Percentiles rank a stretch among this genome's conserved stretches.
These are phyloP conservation scores for Saccharomycopsis fodiens DNA, from an alignment of 805 yeast genomes.

Conservation along the genomic window DNA sequence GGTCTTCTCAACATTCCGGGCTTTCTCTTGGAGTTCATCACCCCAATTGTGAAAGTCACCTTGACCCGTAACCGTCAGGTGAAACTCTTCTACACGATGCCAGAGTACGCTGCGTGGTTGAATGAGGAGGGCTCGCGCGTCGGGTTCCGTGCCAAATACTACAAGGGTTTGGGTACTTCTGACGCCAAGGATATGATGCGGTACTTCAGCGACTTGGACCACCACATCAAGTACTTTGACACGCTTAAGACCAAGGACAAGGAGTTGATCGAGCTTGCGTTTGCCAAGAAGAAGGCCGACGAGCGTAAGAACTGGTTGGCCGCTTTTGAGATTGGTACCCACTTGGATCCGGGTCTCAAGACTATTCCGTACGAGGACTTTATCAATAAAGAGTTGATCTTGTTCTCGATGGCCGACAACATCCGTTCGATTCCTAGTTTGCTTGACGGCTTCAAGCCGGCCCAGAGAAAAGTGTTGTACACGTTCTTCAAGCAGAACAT, in stretches of 20 bases:
- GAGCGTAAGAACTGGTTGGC: conserved; percentile 97
- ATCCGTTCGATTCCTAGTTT: conserved; percentile 91
- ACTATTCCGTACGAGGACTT: conserved; percentile 89
- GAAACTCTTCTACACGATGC: conserved; percentile 79
- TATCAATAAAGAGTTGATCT: conserved; percentile 88
- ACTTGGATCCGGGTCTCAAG: conserved; percentile 65
- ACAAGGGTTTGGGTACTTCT: conserved; percentile 98
- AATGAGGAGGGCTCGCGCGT: conserved; percentile 66
- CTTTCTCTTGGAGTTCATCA: conserved; percentile 85
- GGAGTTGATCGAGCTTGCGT: conserved; percentile 79
- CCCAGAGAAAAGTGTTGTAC: conserved; percentile 87
- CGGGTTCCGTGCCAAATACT: conserved; percentile 90
- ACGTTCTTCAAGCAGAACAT: conserved; percentile 81
- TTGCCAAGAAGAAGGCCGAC: conserved; percentile 91
- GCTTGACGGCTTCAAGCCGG: conserved; percentile 93
- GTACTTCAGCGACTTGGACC: conserved; percentile 78
- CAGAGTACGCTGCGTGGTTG: conserved; percentile 93
- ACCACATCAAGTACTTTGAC: conserved; percentile 80
- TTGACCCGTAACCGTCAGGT: conserved; percentile 54
- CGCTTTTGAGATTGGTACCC: conserved; percentile 86
- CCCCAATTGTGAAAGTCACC: conserved; percentile 92
- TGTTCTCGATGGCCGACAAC: conserved; percentile 95
- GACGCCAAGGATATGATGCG: conserved; percentile 74
- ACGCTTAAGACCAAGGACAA: conserved; percentile 73
- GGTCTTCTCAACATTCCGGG: conserved; percentile 88